Evolutionary conservation across 495 filamentous ascomycete genomes (phyloP).

Genomic region (Polyplosphaeria fusca): DNA sequence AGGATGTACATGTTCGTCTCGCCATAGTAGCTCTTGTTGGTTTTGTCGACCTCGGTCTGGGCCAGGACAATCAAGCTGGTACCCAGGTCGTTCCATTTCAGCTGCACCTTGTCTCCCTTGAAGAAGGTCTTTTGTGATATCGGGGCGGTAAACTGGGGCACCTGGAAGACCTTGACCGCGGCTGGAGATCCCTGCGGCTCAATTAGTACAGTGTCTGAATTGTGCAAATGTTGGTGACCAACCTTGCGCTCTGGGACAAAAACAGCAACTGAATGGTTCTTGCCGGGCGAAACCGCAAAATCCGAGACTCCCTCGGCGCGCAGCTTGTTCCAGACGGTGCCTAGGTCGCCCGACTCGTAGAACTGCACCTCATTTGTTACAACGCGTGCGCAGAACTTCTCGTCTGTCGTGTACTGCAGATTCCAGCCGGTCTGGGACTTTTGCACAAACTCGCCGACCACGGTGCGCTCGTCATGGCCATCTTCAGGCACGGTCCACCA

Average conservation of each 20-base stretch:
- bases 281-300: constrained; percentile 84
- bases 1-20: constrained; percentile 96
- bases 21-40: constrained; percentile 97
- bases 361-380: constrained; percentile 98
- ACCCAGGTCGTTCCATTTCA: constrained; percentile 93
- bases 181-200: constrained; percentile 76
- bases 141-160: constrained; percentile 73
- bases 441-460: constrained; percentile 88
- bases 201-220: background rate
- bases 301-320: constrained; percentile 86
- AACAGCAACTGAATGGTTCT: constrained; percentile 84
- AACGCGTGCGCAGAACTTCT: constrained; percentile 82
- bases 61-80: constrained; percentile 91
- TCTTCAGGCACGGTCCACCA: constrained; percentile 72
- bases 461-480: constrained; percentile 55
- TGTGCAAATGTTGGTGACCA: background rate
- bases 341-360: constrained; percentile 80
- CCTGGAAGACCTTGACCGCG: constrained; percentile 87
- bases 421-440: constrained; percentile 96
- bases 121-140: constrained; percentile 98
- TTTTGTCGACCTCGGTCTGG: constrained; percentile 96
- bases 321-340: constrained; percentile 90
- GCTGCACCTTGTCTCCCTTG: constrained; percentile 96
- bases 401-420: constrained; percentile 91
- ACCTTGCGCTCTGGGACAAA: constrained; percentile 96